phyloP scores from a whole-genome alignment of 192 early-diverging fungal genomes.

The Phlyctochytrium bullatum region DNA sequence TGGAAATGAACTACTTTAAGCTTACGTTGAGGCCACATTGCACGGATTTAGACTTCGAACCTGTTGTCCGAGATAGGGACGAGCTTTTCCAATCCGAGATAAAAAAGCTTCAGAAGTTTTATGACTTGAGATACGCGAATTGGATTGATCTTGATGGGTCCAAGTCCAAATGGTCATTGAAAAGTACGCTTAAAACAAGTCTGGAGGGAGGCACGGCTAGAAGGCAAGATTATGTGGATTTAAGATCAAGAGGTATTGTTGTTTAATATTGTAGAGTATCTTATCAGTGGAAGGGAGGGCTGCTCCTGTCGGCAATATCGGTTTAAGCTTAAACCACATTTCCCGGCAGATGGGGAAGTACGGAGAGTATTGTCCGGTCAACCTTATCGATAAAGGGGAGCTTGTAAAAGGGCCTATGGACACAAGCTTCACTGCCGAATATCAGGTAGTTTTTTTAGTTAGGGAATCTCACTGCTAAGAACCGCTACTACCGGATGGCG shows the following conservation, averaged over 20 bases:
- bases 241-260: conserved; percentile 29
- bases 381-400: conserved; percentile 35
- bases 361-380: conserved; percentile 50
- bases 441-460: conserved; percentile 33
- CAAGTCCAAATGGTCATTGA: conserved; percentile 42
- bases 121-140: conserved; percentile 35
- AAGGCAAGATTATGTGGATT: conserved; percentile 42
- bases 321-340: conserved; percentile 26
- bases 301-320: conserved; percentile 44
- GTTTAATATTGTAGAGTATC: neutral
- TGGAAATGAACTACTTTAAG: too few relatives aligned
- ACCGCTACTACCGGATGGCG: conserved; percentile 41
- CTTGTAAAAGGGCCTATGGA: conserved; percentile 27
- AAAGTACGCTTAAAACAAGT: conserved; percentile 5
- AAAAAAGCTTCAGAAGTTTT: conserved; percentile 21
- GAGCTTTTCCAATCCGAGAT: conserved; percentile 20
- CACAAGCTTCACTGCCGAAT: conserved; percentile 46
- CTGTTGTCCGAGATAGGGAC: conserved; percentile 19
- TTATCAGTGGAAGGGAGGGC: conserved; percentile 30
- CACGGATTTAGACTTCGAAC: conserved; percentile 26
- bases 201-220: conserved; percentile 19
- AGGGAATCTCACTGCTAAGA: conserved; percentile 20
- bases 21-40: too few relatives aligned
- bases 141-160: conserved; percentile 35
- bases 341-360: conserved; percentile 35